A percentile compares a stretch with the other conserved stretches of the same genome.
Conservation (phyloP, 306 rosid species). For the Adenanthera pavonina region DNA sequence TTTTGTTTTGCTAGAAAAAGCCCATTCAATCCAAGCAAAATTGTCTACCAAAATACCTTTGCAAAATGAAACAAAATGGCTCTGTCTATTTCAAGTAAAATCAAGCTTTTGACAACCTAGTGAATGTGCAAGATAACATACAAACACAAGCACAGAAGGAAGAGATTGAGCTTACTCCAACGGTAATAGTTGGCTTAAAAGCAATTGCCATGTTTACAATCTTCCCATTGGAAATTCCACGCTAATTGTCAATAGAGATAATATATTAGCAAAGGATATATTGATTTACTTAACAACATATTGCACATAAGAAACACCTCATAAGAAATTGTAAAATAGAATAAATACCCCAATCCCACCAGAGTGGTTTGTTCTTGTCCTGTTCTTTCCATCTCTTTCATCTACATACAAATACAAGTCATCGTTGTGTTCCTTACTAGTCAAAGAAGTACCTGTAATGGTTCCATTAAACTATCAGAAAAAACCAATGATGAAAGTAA, state of each 20-base stretch:
- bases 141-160: background rate
- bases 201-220: conserved; percentile 82
- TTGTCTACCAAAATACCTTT: no score
- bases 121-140: no score
- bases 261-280: conserved; percentile 36
- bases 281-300: conserved; percentile 6
- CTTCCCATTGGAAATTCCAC: conserved; percentile 82
- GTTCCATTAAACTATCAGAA: conserved; percentile 36
- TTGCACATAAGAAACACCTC: conserved; percentile 31
- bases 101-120: no score
- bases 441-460: conserved; percentile 74
- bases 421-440: conserved; percentile 94
- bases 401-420: conserved; percentile 62
- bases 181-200: conserved; percentile 95
- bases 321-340: conserved; percentile 16
- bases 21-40: no score
- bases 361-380: conserved; percentile 89
- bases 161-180: conserved; percentile 62
- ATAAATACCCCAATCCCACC: conserved; percentile 86
- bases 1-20: no score
- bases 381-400: conserved; percentile 56
- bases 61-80: no score
- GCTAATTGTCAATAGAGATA: background rate
- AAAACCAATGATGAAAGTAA: conserved; percentile 16
- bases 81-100: no score